Evolutionary conservation across 306 rosid species (phyloP), one percentile per base, ranked within the genome.

Genomic region (Vigna hirtella): DNA sequence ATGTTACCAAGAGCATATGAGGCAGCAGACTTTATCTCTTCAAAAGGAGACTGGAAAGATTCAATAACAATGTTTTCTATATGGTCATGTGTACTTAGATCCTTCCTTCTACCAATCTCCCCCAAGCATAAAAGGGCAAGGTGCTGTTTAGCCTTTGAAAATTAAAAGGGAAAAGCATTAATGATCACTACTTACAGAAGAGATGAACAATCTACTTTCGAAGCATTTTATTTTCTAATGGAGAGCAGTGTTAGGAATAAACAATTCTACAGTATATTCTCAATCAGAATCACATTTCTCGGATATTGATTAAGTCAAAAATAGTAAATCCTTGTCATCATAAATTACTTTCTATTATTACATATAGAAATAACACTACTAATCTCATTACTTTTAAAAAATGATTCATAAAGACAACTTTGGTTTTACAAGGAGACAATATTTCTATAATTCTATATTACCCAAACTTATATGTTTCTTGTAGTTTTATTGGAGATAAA

Each of bases 1-100:
- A 96, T 91, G 84, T 96, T 96, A 38, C 99, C 99, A 78, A 96
- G 99, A 69, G 99, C 99, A 55, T 96, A 96, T 28, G 99, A 96
- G 49, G 99, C 98, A 28, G 99, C 99, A 83, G 99, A 96, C 80
- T 96, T 96, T 67, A 93, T 96, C 92, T 96, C 99, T 87, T 96
- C 98, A 57, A 96, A 96, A 64, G 99, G 98, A 59, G 99, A 96
- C 85, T 93, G 99, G 83, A 96, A 96, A 61, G 99, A 96, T 83
- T 93, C 99, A 1, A 96, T 96, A 75, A 96, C 96, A 81, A 91
- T 93, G 82, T 91, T 96, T 87, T 96, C 99, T 83, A 96, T 93
- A 73, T 88, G 94, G 28, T 86, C 79, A 84, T 93, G 97, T 34
- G 83, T 79, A 73, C 99, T 91, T 61, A 96, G 90, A 91, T 96